Evolutionary conservation across 75 land plant genomes (phyloP), one percentile per base, ranked within the genome.

Genomic region (Chamaecyparis obtusa): DNA sequence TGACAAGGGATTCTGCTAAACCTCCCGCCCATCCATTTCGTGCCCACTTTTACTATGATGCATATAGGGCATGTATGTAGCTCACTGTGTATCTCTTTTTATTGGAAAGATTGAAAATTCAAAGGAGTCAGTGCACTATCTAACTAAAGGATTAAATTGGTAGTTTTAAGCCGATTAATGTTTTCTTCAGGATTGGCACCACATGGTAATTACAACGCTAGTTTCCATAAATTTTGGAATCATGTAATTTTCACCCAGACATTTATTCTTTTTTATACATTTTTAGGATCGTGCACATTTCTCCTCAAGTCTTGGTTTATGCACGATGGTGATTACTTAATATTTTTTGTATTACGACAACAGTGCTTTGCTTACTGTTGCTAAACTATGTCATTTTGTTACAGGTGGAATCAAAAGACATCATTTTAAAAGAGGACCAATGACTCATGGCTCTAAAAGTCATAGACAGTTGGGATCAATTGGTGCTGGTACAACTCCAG

Each of bases 401-500:
- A 87, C 90, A 97, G 99, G 99, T 91, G 99, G 99, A 46, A 98
- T 98, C 44, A 98, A 98, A 87, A 90, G 99, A 49, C 93, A 94
- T 84, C 92, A 98, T 89, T 98, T 98, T 87, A 89, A 83, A 13
- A 92, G 99, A 67, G 99, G 99, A 36, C 95, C 87, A 17, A 98
- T 96, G 99, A 90, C 91, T 85, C 99, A 98, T 84, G 99, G 99
- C 27, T 98, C 99, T 33, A 98, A 98, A 87, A 95, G 97, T 86
- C 97, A 98, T 87, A 90, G 99, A 86, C 91, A 91, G 10, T 90
- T 98, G 16, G 99, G 99, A 9, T 98, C 99, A 43, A 98, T 98
- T 86, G 99, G 99, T 86, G 99, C 99, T 2, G 99, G 99, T 46
- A 98, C 99, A 67, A 98, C 99, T 16, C 99, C 99, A 8, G 99